phyloP scores from a whole-genome alignment of 2,329 filamentous ascomycete genomes.

The Talaromyces sp. region DNA sequence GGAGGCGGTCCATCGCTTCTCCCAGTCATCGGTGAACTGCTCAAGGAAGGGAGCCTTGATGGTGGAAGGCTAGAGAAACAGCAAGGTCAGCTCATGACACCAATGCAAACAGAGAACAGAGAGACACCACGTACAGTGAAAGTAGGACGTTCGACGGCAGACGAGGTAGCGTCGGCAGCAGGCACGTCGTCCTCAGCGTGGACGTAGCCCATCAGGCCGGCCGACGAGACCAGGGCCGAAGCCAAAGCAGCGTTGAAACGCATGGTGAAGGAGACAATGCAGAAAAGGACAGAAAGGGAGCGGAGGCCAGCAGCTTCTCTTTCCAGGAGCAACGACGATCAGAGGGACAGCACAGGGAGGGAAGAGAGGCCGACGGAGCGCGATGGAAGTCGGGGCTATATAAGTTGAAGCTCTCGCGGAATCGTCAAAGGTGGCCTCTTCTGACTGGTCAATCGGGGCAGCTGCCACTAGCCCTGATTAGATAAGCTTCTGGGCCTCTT shows the following conservation, averaged over 20 bases:
- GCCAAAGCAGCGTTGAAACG: conserved; percentile 76
- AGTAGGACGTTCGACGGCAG: conserved; percentile 63
- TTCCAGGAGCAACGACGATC: conserved; percentile 12
- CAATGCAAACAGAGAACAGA: conserved; percentile 12
- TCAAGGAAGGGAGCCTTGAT: conserved; percentile 94
- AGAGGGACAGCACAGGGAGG: conserved; percentile 13
- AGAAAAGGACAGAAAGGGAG: conserved; percentile 10
- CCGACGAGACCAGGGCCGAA: conserved; percentile 63
- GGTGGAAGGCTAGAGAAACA: conserved; percentile 64
- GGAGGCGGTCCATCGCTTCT: conserved; percentile 86
- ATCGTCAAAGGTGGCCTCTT: conserved; percentile 43
- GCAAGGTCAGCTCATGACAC: conserved; percentile 9
- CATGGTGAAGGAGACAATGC: conserved; percentile 53
- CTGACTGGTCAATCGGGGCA: conserved; percentile 4
- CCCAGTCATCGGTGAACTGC: conserved; percentile 97
- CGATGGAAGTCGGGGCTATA: conserved; percentile 21
- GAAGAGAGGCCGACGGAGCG: conserved; percentile 14
- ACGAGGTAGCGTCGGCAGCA: conserved; percentile 48
- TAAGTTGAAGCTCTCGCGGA: conserved; percentile 17
- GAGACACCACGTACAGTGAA: conserved; percentile 68
- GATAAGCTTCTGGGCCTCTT: background rate
- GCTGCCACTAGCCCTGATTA: background rate
- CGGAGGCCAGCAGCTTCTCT: conserved; percentile 11
- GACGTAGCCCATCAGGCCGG: conserved; percentile 61
- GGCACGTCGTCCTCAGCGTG: conserved; percentile 63